Evolutionary conservation across 2,329 filamentous ascomycete species (phyloP).

Genomic region (Drechslera avenae): DNA sequence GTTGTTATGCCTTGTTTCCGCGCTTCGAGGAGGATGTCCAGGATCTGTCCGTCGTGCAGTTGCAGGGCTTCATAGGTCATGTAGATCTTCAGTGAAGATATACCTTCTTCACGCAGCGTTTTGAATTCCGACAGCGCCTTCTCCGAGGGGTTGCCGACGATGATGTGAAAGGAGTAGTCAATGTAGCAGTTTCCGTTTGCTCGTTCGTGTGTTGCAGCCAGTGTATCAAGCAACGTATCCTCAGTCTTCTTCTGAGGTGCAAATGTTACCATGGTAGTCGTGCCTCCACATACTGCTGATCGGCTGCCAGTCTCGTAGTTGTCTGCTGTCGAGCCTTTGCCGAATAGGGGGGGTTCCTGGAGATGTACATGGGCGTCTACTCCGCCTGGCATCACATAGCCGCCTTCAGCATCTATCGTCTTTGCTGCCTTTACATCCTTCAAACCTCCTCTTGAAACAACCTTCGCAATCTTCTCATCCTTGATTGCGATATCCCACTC

Average conservation of each 20-base stretch:
- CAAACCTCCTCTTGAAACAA: constrained; percentile 43
- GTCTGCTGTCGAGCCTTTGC: constrained; percentile 49
- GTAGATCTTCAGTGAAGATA: constrained; percentile 52
- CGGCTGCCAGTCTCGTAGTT: constrained; percentile 51
- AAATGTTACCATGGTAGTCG: constrained; percentile 57
- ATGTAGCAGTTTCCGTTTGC: constrained; percentile 54
- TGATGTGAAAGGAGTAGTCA: constrained; percentile 54
- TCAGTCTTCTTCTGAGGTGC: constrained; percentile 54
- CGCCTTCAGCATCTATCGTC: constrained; percentile 52
- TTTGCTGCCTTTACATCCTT: constrained; percentile 34
- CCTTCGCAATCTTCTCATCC: constrained; percentile 48
- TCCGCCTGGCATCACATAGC: constrained; percentile 54
- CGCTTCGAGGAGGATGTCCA: constrained; percentile 48
- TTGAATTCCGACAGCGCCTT: constrained; percentile 45
- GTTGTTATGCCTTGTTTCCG: constrained; percentile 56
- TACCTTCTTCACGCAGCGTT: constrained; percentile 44
- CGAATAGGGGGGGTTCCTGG: constrained; percentile 53
- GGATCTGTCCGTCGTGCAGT: constrained; percentile 47
- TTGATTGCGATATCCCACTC: constrained; percentile 53
- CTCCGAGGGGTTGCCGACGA: constrained; percentile 47
- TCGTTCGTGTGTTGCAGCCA: constrained; percentile 51
- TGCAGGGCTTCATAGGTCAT: constrained; percentile 50
- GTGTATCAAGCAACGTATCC: constrained; percentile 51
- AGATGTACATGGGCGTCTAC: constrained; percentile 56
- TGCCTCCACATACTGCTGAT: constrained; percentile 56